phyloP scores from a whole-genome alignment of 441 rosid genomes.

The Erodium texanum region DNA sequence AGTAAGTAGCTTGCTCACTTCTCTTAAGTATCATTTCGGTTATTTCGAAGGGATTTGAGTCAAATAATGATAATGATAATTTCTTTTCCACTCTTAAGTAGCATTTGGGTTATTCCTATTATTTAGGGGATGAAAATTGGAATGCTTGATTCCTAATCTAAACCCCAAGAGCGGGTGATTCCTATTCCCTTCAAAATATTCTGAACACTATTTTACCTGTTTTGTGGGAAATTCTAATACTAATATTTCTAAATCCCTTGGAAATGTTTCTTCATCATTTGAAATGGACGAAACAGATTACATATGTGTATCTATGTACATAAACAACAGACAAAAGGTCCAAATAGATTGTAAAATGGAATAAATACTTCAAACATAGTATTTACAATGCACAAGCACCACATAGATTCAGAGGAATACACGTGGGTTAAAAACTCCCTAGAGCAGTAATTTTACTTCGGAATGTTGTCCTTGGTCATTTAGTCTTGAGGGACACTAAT shows the following conservation, averaged over 20 bases:
- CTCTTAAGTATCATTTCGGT: background rate
- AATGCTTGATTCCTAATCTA: background rate
- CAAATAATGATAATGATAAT: too few relatives aligned
- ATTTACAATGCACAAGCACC: too few relatives aligned
- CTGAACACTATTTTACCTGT: background rate
- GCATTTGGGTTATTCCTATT: too few relatives aligned
- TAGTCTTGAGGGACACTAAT: background rate
- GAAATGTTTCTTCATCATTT: too few relatives aligned
- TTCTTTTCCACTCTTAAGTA: background rate
- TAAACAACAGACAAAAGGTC: too few relatives aligned
- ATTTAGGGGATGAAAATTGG: background rate
- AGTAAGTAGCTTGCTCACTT: conserved; percentile 11
- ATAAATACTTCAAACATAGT: too few relatives aligned
- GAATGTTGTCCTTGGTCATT: background rate
- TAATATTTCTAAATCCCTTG: too few relatives aligned
- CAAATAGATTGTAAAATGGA: too few relatives aligned
- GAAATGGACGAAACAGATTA: too few relatives aligned
- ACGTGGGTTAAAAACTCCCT: background rate
- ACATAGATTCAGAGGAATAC: too few relatives aligned
- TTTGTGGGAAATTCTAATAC: background rate
- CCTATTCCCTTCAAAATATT: background rate
- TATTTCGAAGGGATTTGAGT: background rate
- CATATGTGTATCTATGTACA: too few relatives aligned
- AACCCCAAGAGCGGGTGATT: too few relatives aligned
- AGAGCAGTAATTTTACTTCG: background rate